Evolutionary conservation across 2,329 filamentous ascomycete genomes (phyloP).

Genomic region (Mariannaea elegans): DNA sequence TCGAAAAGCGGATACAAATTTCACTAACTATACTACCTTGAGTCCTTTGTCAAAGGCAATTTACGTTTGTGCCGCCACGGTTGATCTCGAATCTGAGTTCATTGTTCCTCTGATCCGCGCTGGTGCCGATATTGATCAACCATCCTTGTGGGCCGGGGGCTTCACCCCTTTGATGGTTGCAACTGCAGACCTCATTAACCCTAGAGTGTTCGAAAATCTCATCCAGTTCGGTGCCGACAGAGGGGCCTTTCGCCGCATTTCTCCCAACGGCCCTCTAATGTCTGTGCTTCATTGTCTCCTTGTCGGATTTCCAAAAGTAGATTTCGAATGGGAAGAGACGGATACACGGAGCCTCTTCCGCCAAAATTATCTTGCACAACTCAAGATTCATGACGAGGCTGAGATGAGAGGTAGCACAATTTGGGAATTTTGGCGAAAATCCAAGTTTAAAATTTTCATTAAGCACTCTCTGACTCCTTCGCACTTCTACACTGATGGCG

Average conservation of each 20-base stretch:
- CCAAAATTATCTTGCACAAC: not conserved
- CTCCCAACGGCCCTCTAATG: not conserved
- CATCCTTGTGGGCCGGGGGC: not conserved
- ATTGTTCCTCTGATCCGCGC: not conserved
- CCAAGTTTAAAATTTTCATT: not conserved
- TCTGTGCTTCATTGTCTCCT: slow-evolving; percentile 1
- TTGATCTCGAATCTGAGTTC: not conserved
- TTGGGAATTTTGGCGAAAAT: not conserved
- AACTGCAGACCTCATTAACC: not conserved
- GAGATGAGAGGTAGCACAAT: not conserved
- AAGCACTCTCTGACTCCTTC: not conserved
- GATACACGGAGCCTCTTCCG: not conserved
- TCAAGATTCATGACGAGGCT: not conserved
- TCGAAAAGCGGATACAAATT: not conserved
- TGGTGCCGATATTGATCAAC: not conserved
- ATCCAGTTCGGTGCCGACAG: not conserved
- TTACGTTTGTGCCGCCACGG: no score
- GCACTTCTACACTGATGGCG: not conserved
- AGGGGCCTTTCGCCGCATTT: not conserved
- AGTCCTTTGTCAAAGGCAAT: not conserved
- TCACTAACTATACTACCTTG: not conserved
- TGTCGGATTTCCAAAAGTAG: not conserved
- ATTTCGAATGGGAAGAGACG: not conserved
- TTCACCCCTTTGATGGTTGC: slow-evolving; percentile 12
- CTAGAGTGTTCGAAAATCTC: not conserved